phyloP scores from a whole-genome alignment of 2,329 filamentous ascomycete genomes.

The Neurospora crassa region DNA sequence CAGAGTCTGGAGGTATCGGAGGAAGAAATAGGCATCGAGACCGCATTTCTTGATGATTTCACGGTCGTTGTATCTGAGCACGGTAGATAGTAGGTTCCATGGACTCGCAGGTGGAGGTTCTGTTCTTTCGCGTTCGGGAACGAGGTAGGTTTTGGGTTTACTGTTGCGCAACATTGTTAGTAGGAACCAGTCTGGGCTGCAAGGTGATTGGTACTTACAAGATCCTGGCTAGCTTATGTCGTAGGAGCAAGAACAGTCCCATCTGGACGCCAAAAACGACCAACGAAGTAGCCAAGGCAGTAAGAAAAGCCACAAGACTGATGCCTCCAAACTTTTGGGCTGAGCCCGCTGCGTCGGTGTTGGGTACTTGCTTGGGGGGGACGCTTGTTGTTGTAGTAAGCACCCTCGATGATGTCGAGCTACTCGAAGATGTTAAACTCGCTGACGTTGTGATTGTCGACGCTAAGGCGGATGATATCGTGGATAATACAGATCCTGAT shows the following conservation, averaged over 20 bases:
- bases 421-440: not conserved
- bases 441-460: conserved; percentile 7
- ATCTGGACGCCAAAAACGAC: conserved; percentile 56
- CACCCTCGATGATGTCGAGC: not conserved
- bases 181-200: not conserved
- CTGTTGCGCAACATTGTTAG: conserved; percentile 29
- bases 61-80: conserved; percentile 61
- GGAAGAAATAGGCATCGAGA: conserved; percentile 93
- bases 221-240: conserved; percentile 71
- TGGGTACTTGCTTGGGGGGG: not conserved
- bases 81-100: conserved; percentile 41
- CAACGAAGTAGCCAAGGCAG: conserved; percentile 53
- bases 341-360: conserved; percentile 3
- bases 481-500: not conserved
- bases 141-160: conserved; percentile 77
- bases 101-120: conserved; percentile 55
- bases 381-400: not conserved
- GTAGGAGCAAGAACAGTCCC: conserved; percentile 63
- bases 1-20: conserved; percentile 70
- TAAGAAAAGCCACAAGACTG: conserved; percentile 48
- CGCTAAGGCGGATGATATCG: not conserved
- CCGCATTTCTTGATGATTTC: conserved; percentile 94
- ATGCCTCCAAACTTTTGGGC: conserved; percentile 30
- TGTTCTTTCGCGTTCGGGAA: conserved; percentile 75
- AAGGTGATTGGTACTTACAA: conserved; percentile 48